phyloP scores from a whole-genome alignment of 2,329 filamentous ascomycete genomes.

The Corynespora cassiicola region DNA sequence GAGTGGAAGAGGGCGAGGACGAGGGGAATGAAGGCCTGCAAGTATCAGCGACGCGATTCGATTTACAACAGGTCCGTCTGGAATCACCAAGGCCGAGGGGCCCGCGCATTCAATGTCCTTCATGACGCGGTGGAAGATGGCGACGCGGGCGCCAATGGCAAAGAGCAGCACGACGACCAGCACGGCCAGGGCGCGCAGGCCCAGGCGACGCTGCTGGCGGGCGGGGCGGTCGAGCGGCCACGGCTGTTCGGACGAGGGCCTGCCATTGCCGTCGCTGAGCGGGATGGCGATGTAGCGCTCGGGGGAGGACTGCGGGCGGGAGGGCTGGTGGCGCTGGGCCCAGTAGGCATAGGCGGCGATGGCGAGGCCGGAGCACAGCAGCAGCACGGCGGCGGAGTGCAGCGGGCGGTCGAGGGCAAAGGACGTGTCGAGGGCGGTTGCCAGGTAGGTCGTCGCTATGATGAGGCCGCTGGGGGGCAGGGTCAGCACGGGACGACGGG shows the following conservation, averaged over 20 bases:
- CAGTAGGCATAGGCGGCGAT: slow-evolving; percentile 34
- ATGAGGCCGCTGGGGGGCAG: slow-evolving; percentile 40
- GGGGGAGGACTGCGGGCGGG: slow-evolving; percentile 22
- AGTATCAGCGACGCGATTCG: slow-evolving; percentile 12
- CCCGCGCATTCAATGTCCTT: slow-evolving; percentile 40
- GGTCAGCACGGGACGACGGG: slow-evolving; percentile 23
- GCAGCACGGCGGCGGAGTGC: slow-evolving; percentile 37
- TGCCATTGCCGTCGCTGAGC: slow-evolving; percentile 29
- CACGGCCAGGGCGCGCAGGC: slow-evolving; percentile 26
- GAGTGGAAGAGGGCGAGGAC: slow-evolving; percentile 39
- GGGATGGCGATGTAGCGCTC: slow-evolving; percentile 38
- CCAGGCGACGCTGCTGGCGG: slow-evolving; percentile 6
- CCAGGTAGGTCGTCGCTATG: slow-evolving; percentile 40
- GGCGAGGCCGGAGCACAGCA: slow-evolving; percentile 40
- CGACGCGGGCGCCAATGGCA: slow-evolving; percentile 38
- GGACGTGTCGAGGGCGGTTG: slow-evolving; percentile 36
- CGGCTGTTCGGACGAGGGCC: slow-evolving; percentile 28
- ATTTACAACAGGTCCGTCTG: no score
- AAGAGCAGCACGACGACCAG: slow-evolving; percentile 35
- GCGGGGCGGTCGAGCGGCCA: slow-evolving; percentile 20
- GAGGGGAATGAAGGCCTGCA: slow-evolving; percentile 38
- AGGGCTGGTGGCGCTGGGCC: slow-evolving; percentile 20
- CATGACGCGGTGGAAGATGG: slow-evolving; percentile 34
- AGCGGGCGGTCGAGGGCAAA: slow-evolving; percentile 46
- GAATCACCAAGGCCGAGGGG: slow-evolving; percentile 28